phyloP scores from a whole-genome alignment of 2,329 filamentous ascomycete species.

The Allantophomopsis cytisporea region DNA sequence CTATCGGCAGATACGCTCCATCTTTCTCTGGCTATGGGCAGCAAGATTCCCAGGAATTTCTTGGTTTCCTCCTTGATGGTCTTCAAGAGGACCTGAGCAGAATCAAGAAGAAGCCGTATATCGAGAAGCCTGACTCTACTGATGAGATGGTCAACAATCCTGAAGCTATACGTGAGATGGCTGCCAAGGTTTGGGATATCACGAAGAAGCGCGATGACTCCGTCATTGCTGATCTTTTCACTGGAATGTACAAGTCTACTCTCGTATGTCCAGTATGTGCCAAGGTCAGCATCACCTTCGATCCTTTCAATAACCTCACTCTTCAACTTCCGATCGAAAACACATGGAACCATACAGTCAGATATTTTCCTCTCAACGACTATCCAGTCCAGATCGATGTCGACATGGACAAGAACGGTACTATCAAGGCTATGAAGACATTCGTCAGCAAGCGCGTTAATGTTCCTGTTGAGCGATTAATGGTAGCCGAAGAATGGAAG shows the following conservation, averaged over 20 bases:
- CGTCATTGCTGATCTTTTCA: conserved; percentile 89
- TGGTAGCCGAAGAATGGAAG: conserved; percentile 72
- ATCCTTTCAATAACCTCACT: conserved; percentile 91
- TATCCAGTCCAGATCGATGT: conserved; percentile 59
- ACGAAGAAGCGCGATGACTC: conserved; percentile 90
- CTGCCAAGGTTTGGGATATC: conserved; percentile 80
- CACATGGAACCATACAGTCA: conserved; percentile 62
- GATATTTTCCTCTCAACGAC: conserved; percentile 65
- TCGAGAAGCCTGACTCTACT: conserved; percentile 93
- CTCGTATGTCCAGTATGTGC: conserved; percentile 81
- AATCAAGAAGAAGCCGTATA: conserved; percentile 90
- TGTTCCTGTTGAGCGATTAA: conserved; percentile 50
- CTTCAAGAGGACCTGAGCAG: conserved; percentile 92
- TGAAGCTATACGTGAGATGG: conserved; percentile 69
- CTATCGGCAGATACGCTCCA: conserved; percentile 67
- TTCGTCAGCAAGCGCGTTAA: conserved; percentile 55
- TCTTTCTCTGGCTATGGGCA: conserved; percentile 91
- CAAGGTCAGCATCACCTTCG: conserved; percentile 97
- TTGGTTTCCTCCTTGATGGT: conserved; percentile 88
- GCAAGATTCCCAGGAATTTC: conserved; percentile 93
- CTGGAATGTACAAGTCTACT: conserved; percentile 96
- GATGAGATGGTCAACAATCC: conserved; percentile 86
- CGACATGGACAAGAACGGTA: conserved; percentile 67
- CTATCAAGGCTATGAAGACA: conserved; percentile 54
- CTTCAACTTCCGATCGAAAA: conserved; percentile 81